Base-by-base conservation (phyloP, 139 green algal genomes). In the Chlorella sp. region DNA sequence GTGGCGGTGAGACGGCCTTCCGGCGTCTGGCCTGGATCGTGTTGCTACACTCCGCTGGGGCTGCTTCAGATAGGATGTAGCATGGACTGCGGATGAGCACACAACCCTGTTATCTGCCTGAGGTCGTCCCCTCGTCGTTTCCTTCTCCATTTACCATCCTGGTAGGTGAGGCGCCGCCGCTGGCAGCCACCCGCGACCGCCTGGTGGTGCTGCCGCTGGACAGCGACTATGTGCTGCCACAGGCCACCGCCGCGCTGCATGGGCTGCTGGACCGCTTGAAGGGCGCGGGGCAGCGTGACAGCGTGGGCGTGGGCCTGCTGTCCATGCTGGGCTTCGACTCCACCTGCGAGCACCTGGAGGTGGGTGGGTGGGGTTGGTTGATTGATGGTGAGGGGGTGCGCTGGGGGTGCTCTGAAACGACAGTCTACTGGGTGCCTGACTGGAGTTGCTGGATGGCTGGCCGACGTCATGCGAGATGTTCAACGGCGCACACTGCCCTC, bases 241-340 rank as follows among this genome's bases (percentile, higher is more conserved):
- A 85, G 32, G 78, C 88, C 47, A 78, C 60, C 16, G 84, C 72
- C 3, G 71, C 67, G 6, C 23, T 91, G 25, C 39, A 57, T 26
- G 21, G 34, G 51, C 51, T 91, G 55, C 65, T 78, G 47, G 30
- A 78, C 20, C 20, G 23, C 36, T 47, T 90, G 44, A 38, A 68
- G 38, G 32, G n/a, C 11, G 67, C 23, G 16, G 78, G 60, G 63
- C 73, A 83, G 80, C 41, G 65, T 34, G 25, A 56, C 63, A 39
- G 69, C 13, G 69, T 93, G 47, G 92, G 92, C 28, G 74, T 95
- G 36, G 93, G 93, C 78, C 32, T 96, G 56, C 81, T 91, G 39
- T 93, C 86, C 88, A 95, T 94, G 89, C 78, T 94, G 78, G 87
- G 91, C 74, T 93, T 91, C 80, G 90, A 93, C 17, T 85, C 88